A percentile compares a stretch with the other conserved stretches of the same genome.
phyloP scores from a whole-genome alignment of 2,329 filamentous ascomycete species.

The Neonectria hederae region DNA sequence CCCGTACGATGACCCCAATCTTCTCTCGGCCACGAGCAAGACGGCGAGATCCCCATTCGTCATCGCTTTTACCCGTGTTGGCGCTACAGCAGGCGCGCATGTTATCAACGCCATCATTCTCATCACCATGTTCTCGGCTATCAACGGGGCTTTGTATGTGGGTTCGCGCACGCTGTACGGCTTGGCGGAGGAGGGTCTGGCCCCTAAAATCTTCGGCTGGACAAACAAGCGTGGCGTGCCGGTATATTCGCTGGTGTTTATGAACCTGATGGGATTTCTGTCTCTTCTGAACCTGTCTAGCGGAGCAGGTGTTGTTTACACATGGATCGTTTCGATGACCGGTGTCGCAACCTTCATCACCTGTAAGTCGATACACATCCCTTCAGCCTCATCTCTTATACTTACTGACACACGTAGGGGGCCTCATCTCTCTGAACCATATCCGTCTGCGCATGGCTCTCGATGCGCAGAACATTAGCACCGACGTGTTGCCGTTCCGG shows the following conservation, averaged over 20 bases:
- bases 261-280: constrained; percentile 9
- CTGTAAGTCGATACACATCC: not conserved
- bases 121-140: constrained; percentile 59
- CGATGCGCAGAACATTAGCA: constrained; percentile 19
- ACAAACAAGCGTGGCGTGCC: constrained; percentile 58
- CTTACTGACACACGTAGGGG: not conserved
- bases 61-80: constrained; percentile 52
- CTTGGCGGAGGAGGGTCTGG: constrained; percentile 62
- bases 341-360: constrained; percentile 15
- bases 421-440: constrained; percentile 16
- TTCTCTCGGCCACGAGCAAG: constrained; percentile 57
- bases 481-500: constrained; percentile 15
- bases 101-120: constrained; percentile 65
- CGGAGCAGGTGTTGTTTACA: constrained; percentile 9
- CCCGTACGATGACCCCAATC: constrained; percentile 60
- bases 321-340: constrained; percentile 16
- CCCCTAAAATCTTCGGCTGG: constrained; percentile 61
- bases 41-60: constrained; percentile 62
- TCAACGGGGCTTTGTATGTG: constrained; percentile 65
- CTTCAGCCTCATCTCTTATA: no score
- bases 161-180: constrained; percentile 63
- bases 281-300: constrained; percentile 21
- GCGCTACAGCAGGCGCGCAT: constrained; percentile 8
- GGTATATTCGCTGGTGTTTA: constrained; percentile 23
- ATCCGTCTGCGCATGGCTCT: constrained; percentile 18